Base-by-base conservation (phyloP, 345 rosid genomes). In the Rhodamnia rubescens region DNA sequence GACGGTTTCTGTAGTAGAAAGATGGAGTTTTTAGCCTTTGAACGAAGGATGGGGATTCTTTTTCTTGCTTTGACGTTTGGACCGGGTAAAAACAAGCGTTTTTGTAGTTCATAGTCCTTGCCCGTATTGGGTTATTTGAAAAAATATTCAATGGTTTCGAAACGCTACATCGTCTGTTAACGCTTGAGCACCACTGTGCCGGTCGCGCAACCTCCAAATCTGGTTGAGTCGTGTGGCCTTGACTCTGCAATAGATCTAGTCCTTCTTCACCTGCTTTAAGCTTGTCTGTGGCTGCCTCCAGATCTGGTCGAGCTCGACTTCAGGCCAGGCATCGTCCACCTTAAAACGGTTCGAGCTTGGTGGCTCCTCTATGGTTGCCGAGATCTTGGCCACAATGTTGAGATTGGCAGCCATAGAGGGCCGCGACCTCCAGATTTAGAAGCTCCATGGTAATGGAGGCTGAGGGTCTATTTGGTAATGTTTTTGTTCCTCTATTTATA, bases 121-220 rank as follows among this genome's bases (percentile, higher is more conserved):
- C 69, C 36, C 20, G 36, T 13, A 13, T 3, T 8, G 69, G 18
- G 32, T 27, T 42, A 42, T 42, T 42, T 0, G 7, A 26, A 7
- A 14, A 13, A 59, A 59, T 6, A 13, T 27, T 59, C 9, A 3
- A 1, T 59, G 3, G 20, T 7, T 59, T 59, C 74, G 27, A 27
- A n/a, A 18, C 0, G 1, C 2, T 7, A 26, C 29, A 11, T 57
- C 7, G 5, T 0, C 0, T 24, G 14, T 6, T 2, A 0, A 11
- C 5, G 61, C 8, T 0, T 57, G 32, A 26, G 11, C 29, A 57
- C 0, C 16, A 6, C 13, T 1, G 13, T 14, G 0, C 2, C 0
- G 0, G 2, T n/a, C 18, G 36, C 16, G 4, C 1, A 1, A 18
- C 10, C 36, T 13, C 74, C 36, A 27, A 59, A 27, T 59, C 8